Evolutionary conservation across 2,329 filamentous ascomycete genomes (phyloP).

Genomic region (Fusarium sp.): DNA sequence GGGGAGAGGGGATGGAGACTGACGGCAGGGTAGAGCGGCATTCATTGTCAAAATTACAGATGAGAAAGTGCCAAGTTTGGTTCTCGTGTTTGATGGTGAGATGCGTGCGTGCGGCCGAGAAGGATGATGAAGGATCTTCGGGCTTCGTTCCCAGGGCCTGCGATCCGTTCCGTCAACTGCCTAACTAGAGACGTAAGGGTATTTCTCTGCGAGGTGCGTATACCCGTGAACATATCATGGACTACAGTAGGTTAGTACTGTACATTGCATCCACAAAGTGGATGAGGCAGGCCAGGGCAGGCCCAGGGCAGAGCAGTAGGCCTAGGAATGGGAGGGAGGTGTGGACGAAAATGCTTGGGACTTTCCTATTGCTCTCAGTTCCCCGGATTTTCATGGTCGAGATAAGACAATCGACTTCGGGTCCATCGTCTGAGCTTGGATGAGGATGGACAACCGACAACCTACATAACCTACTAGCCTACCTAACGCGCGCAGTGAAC

Average conservation of each 20-base stretch:
- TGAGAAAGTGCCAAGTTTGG: background rate
- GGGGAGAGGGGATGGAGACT: background rate
- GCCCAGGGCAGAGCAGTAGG: too few relatives aligned
- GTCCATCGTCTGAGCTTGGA: slow-evolving; percentile 10
- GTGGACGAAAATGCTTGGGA: slow-evolving; percentile 20
- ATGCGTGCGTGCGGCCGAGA: background rate
- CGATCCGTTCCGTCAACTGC: slow-evolving; percentile 29
- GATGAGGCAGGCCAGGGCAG: slow-evolving; percentile 5
- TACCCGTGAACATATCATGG: slow-evolving; percentile 6
- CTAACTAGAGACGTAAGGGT: slow-evolving; percentile 1
- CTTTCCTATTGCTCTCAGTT: slow-evolving; percentile 35
- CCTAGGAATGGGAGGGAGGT: slow-evolving; percentile 7
- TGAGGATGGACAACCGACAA: slow-evolving; percentile 2
- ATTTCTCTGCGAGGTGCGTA: background rate
- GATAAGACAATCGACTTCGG: slow-evolving; percentile 27
- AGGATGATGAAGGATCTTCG: slow-evolving; percentile 31
- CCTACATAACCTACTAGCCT: too few relatives aligned
- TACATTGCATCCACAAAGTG: slow-evolving; percentile 30
- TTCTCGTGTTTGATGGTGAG: slow-evolving; percentile 10
- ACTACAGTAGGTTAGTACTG: background rate
- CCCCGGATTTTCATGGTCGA: slow-evolving; percentile 41
- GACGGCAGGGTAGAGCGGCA: slow-evolving; percentile 25
- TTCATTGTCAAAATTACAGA: background rate
- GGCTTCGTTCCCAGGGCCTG: slow-evolving; percentile 26
- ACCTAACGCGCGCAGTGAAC: slow-evolving; percentile 1